A percentile compares a stretch with the other conserved stretches of the same genome.
phyloP scores from a whole-genome alignment of 176 grass and related monocot species.

The Carex myosuroides region DNA sequence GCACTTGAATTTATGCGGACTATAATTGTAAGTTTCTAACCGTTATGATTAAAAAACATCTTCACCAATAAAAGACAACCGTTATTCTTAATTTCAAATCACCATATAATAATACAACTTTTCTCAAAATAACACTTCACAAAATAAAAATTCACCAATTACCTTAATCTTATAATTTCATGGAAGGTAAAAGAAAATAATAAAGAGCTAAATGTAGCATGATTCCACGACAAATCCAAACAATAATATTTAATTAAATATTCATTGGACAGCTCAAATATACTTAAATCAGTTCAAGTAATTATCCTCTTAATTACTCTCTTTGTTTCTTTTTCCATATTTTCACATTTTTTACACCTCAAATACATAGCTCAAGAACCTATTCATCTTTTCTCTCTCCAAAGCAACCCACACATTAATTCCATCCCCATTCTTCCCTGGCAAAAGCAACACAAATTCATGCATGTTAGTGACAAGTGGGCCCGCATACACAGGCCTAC shows the following conservation, averaged over 20 bases:
- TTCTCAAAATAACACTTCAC: neutral
- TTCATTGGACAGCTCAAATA: neutral
- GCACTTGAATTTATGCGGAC: slow-evolving; percentile 30
- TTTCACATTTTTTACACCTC: slow-evolving; percentile 21
- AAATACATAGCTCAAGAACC: slow-evolving; percentile 25
- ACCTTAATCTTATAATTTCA: too few species aligned
- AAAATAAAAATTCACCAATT: too few species aligned
- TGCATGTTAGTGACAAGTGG: slow-evolving; percentile 35
- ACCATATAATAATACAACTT: neutral
- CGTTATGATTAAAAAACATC: neutral
- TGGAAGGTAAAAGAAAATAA: neutral
- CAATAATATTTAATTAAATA: slow-evolving; percentile 3
- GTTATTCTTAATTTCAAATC: neutral
- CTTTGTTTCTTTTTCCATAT: neutral
- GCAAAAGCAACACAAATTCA: slow-evolving; percentile 41
- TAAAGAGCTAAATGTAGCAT: neutral
- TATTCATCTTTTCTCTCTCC: slow-evolving; percentile 30
- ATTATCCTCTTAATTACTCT: neutral
- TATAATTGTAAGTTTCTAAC: neutral
- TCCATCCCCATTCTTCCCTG: slow-evolving; percentile 21
- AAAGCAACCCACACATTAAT: slow-evolving; percentile 38
- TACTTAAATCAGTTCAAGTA: neutral
- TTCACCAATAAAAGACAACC: neutral
- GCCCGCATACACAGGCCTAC: slow-evolving; percentile 35
- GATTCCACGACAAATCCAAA: neutral